These are phyloP conservation scores for Chlorella sp. DNA, from an alignment of 139 green algal species.

Conservation along the genomic window DNA sequence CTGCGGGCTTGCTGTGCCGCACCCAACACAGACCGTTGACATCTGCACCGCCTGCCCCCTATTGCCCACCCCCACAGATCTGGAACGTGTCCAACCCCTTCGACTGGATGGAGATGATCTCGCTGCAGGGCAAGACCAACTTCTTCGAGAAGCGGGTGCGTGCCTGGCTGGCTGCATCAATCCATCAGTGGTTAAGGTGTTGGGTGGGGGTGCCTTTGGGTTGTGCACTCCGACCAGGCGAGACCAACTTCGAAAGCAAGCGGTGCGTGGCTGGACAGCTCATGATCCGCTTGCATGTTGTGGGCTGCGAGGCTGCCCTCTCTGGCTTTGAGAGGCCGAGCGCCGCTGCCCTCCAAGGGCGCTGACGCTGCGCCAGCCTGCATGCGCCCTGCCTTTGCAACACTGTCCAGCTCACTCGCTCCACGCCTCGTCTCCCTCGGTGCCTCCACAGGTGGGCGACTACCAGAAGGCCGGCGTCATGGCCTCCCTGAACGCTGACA, in stretches of 20 bases:
- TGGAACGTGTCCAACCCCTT: slow-evolving; percentile 92
- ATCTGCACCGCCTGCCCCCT: no score
- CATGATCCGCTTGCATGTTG: no score
- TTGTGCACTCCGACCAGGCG: no score
- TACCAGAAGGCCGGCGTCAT: slow-evolving; percentile 95
- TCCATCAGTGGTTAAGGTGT: background rate
- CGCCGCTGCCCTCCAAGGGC: no score
- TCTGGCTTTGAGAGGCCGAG: no score
- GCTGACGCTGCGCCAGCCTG: background rate
- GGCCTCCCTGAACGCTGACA: slow-evolving; percentile 52
- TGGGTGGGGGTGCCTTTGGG: no score
- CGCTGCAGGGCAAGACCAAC: slow-evolving; percentile 93
- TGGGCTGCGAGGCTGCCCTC: no score
- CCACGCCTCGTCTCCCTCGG: background rate
- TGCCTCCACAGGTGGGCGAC: slow-evolving; percentile 74
- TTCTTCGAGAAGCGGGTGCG: slow-evolving; percentile 92
- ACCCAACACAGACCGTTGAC: no score
- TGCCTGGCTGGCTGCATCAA: background rate
- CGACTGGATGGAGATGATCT: slow-evolving; percentile 98
- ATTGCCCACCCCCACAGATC: no score
- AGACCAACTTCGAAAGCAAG: no score
- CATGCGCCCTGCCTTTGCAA: background rate
- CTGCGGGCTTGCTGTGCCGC: no score
- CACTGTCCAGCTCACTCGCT: background rate
- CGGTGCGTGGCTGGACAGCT: no score